Percentiles rank a stretch among this genome's conserved stretches.
Conservation (phyloP, 495 filamentous ascomycete genomes). For the Penicillium silybi region DNA sequence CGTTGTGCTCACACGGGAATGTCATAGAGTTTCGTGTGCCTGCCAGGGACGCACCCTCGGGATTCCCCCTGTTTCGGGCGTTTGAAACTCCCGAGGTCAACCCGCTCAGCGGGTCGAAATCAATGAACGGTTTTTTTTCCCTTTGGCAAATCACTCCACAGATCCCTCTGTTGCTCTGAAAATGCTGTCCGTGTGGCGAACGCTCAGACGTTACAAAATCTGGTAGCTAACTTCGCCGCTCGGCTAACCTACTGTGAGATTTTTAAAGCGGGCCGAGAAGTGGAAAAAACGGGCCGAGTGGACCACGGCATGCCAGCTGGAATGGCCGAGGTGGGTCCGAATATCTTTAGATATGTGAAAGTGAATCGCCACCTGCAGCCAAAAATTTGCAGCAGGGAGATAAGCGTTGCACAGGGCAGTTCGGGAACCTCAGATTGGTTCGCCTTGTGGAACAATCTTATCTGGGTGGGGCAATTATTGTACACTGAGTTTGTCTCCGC, state of each 20-base stretch:
- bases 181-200: no score
- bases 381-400: constrained; percentile 1
- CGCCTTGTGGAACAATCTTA: neutral
- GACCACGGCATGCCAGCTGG: neutral
- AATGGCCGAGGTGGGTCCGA: neutral
- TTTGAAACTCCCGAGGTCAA: no score
- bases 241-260: neutral
- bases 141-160: no score
- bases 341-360: neutral
- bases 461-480: neutral
- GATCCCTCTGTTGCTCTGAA: no score
- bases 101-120: no score
- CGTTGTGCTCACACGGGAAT: no score
- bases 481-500: neutral
- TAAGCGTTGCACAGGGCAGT: neutral
- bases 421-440: neutral
- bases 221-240: neutral
- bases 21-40: no score
- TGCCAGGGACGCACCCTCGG: no score
- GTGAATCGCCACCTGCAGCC: neutral
- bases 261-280: neutral
- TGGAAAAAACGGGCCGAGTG: neutral
- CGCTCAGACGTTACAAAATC: no score
- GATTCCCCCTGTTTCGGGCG: no score
- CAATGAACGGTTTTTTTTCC: no score